phyloP scores from a whole-genome alignment of 2,329 filamentous ascomycete species.

The Alternaria triticimaculans region DNA sequence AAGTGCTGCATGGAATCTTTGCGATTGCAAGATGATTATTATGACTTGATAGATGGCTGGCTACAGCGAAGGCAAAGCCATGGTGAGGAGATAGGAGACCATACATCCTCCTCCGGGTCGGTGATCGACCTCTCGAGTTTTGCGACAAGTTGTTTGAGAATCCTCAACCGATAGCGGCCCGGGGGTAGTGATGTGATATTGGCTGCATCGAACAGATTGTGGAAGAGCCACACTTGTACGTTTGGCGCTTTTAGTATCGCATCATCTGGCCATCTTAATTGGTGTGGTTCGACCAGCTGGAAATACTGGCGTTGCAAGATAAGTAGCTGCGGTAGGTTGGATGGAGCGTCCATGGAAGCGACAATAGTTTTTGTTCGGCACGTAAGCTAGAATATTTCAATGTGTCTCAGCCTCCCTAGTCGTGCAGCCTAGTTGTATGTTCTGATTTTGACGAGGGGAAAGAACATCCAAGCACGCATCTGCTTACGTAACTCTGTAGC shows the following conservation, averaged over 20 bases:
- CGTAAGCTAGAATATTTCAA: background rate
- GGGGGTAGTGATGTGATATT: constrained; percentile 66
- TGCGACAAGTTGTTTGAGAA: constrained; percentile 74
- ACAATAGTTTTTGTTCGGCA: background rate
- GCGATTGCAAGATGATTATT: background rate
- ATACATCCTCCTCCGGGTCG: constrained; percentile 88
- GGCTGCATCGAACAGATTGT: constrained; percentile 68
- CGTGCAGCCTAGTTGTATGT: background rate
- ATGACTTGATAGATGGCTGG: background rate
- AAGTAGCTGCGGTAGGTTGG: constrained; percentile 18
- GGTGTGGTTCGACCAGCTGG: constrained; percentile 70
- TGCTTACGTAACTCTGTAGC: constrained; percentile 32
- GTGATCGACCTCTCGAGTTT: constrained; percentile 76
- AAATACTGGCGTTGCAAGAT: constrained; percentile 77
- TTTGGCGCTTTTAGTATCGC: constrained; percentile 64
- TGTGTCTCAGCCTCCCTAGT: background rate
- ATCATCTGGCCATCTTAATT: constrained; percentile 68
- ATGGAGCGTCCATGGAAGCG: constrained; percentile 20
- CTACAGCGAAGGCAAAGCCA: constrained; percentile 3
- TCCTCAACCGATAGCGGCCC: constrained; percentile 70
- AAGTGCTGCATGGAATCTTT: constrained; percentile 5
- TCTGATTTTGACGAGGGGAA: background rate
- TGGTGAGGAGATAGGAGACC: constrained; percentile 49
- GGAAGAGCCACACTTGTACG: constrained; percentile 72
- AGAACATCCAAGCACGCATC: constrained; percentile 4